These are phyloP conservation scores for Diatrype stigma DNA, from an alignment of 2,329 filamentous ascomycete genomes.

Conservation along the genomic window DNA sequence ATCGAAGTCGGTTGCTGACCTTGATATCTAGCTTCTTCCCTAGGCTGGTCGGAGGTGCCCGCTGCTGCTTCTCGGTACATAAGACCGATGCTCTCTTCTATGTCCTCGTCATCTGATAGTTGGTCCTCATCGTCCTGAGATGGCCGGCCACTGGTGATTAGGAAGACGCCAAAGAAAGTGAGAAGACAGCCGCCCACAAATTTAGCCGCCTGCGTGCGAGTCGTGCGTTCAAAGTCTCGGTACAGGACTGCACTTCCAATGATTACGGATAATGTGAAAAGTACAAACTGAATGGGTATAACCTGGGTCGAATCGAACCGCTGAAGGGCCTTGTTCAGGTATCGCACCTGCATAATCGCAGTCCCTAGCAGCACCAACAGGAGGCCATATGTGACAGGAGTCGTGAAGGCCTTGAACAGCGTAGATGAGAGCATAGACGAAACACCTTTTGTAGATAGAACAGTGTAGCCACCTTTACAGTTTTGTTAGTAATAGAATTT, in stretches of 20 bases:
- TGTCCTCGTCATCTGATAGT: constrained; percentile 51
- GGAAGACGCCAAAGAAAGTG: constrained; percentile 94
- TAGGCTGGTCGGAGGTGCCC: constrained; percentile 29
- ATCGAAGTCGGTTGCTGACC: constrained; percentile 12
- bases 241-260: constrained; percentile 90
- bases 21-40: constrained; percentile 14
- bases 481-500: constrained; percentile 10
- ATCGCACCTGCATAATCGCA: constrained; percentile 94
- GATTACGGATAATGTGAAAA: constrained; percentile 94
- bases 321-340: constrained; percentile 83
- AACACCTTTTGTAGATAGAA: constrained; percentile 90
- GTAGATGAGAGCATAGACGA: constrained; percentile 92
- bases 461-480: constrained; percentile 80
- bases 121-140: constrained; percentile 55
- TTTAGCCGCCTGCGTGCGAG: constrained; percentile 67
- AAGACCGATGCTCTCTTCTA: constrained; percentile 61
- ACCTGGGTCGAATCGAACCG: constrained; percentile 96
- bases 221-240: constrained; percentile 86
- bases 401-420: constrained; percentile 82
- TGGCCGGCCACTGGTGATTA: constrained; percentile 83
- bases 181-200: constrained; percentile 87
- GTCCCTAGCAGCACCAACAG: constrained; percentile 74
- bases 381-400: constrained; percentile 87
- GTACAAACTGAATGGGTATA: constrained; percentile 94
- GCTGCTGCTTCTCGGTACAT: constrained; percentile 37